These are phyloP conservation scores for Chaetomium cochliodes DNA, from an alignment of 495 filamentous ascomycete genomes.

Conservation along the genomic window DNA sequence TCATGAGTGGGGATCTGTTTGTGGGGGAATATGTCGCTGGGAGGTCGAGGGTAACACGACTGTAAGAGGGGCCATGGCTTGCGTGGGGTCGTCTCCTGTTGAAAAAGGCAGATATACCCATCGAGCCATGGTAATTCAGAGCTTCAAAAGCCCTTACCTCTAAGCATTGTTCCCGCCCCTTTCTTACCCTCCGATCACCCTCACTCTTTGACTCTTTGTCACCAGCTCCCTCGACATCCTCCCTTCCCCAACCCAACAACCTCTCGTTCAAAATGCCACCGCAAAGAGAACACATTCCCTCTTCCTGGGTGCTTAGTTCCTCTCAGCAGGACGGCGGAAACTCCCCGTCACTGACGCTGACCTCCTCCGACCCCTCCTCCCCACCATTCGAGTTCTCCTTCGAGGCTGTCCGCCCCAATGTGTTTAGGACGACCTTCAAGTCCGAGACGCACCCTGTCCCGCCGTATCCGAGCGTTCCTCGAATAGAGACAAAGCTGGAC, in stretches of 20 bases:
- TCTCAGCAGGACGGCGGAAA: background rate
- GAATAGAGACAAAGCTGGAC: slow-evolving; percentile 10
- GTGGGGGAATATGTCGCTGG: too few relatives aligned
- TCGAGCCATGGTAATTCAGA: too few relatives aligned
- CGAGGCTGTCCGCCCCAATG: slow-evolving; percentile 9
- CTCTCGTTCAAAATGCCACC: slow-evolving; percentile 7
- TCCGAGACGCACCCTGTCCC: slow-evolving; percentile 9
- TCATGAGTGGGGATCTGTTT: too few relatives aligned
- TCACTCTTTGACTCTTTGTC: too few relatives aligned
- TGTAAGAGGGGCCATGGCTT: too few relatives aligned
- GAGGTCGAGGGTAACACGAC: too few relatives aligned
- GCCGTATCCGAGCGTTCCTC: slow-evolving; percentile 8
- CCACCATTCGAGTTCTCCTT: slow-evolving; percentile 5
- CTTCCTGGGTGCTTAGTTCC: background rate
- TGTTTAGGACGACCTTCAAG: slow-evolving; percentile 11
- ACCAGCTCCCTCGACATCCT: background rate
- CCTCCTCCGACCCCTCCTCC: slow-evolving; percentile 7
- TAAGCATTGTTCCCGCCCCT: too few relatives aligned
- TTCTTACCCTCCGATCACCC: too few relatives aligned
- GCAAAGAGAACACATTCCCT: slow-evolving; percentile 10
- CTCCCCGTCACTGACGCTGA: background rate
- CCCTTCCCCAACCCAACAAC: too few relatives aligned
- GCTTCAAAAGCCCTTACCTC: too few relatives aligned
- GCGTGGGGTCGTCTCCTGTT: too few relatives aligned
- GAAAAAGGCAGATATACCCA: too few relatives aligned